A percentile compares a stretch with the other conserved stretches of the same genome.
Evolutionary conservation across 495 filamentous ascomycete species (phyloP).

Genomic region (Entonaema liquescens): DNA sequence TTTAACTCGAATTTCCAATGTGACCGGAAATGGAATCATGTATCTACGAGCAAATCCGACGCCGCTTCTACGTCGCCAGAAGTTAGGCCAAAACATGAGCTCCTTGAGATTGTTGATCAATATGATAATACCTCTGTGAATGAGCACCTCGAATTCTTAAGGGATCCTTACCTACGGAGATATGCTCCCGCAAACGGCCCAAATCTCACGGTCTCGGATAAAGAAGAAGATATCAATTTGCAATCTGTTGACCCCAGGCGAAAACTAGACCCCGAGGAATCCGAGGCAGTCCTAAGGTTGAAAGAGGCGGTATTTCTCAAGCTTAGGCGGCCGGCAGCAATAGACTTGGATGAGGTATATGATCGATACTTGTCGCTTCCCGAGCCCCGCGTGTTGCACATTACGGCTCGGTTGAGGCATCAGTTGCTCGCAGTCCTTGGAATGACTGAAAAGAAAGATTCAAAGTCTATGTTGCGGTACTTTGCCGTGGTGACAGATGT

Average conservation of each 20-base stretch:
- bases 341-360: constrained; percentile 53
- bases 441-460: constrained; percentile 63
- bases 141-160: constrained; percentile 55
- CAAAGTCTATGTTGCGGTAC: constrained; percentile 77
- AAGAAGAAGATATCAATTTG: constrained; percentile 54
- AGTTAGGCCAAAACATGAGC: constrained; percentile 47
- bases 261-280: constrained; percentile 35
- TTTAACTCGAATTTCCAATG: constrained; percentile 17
- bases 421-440: constrained; percentile 74
- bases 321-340: constrained; percentile 43
- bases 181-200: constrained; percentile 56
- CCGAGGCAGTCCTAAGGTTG: constrained; percentile 46
- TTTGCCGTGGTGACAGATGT: constrained; percentile 85
- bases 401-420: constrained; percentile 67
- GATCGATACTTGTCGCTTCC: constrained; percentile 54
- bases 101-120: constrained; percentile 59
- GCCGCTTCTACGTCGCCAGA: background rate
- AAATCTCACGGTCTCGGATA: constrained; percentile 55
- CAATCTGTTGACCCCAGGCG: constrained; percentile 48
- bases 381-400: constrained; percentile 70
- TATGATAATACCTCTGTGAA: constrained; percentile 56
- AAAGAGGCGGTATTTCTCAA: constrained; percentile 44
- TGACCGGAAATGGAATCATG: constrained; percentile 37
- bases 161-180: constrained; percentile 57
- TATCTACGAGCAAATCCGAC: constrained; percentile 1